phyloP scores from a whole-genome alignment of 192 early-diverging fungal genomes.

The Coemansia sp. region DNA sequence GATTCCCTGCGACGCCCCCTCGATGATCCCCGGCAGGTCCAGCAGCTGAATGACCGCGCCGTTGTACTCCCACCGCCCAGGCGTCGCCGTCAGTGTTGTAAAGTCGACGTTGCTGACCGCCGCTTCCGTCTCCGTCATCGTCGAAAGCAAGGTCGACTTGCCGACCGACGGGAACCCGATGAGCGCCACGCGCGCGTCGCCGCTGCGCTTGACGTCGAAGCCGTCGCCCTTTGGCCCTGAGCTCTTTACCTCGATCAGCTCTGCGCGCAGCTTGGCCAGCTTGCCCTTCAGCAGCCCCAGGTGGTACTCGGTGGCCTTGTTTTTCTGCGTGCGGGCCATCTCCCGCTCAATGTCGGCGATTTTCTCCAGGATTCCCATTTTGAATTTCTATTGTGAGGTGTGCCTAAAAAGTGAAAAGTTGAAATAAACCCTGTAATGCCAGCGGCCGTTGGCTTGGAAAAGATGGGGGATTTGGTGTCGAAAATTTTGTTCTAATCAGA shows the following conservation, averaged over 20 bases:
- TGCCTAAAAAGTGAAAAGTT: neutral
- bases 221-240: conserved; percentile 73
- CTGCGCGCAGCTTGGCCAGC: conserved; percentile 75
- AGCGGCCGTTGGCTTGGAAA: too few relatives aligned
- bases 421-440: neutral
- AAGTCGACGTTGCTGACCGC: conserved; percentile 90
- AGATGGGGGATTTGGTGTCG: too few relatives aligned
- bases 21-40: conserved; percentile 98
- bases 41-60: conserved; percentile 96
- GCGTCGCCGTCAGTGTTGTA: conserved; percentile 94
- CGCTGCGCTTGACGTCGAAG: conserved; percentile 97
- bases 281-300: conserved; percentile 98
- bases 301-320: conserved; percentile 99
- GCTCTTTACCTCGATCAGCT: conserved; percentile 72
- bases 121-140: conserved; percentile 87
- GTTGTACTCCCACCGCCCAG: conserved; percentile 92
- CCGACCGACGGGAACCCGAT: conserved; percentile 99
- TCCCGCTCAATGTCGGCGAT: conserved; percentile 88
- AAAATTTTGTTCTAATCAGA: neutral
- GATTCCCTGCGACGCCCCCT: conserved; percentile 96
- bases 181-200: conserved; percentile 92
- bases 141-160: conserved; percentile 94
- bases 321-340: conserved; percentile 95
- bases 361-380: conserved; percentile 85
- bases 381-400: neutral